These are phyloP conservation scores for Volvox africanus DNA, from an alignment of 139 green algal species.

Conservation along the genomic window DNA sequence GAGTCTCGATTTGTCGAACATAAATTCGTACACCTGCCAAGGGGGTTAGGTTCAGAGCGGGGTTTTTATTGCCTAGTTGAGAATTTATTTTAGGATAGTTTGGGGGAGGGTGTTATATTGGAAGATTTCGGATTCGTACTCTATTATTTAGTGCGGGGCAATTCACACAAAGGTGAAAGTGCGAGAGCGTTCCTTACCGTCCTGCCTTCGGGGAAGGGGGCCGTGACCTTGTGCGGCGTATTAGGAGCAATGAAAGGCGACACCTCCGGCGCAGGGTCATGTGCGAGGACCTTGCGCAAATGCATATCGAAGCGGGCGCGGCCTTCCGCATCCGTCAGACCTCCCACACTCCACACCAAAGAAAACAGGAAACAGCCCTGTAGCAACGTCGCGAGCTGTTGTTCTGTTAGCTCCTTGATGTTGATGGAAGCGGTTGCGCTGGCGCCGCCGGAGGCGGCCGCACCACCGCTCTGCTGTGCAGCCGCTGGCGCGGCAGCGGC, in stretches of 20 bases:
- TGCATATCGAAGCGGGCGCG: conserved; percentile 56
- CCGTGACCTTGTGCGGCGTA: conserved; percentile 54
- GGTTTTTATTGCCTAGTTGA: no score
- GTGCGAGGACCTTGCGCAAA: conserved; percentile 70
- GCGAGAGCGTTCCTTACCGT: conserved; percentile 36
- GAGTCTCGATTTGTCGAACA: conserved; percentile 71
- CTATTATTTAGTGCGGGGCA: no score
- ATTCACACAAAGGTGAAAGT: neutral
- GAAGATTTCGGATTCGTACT: no score
- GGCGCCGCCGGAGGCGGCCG: neutral
- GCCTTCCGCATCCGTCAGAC: conserved; percentile 72
- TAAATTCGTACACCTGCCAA: conserved; percentile 78
- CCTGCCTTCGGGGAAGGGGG: conserved; percentile 65
- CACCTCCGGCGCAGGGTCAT: conserved; percentile 65
- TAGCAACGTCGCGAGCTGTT: conserved; percentile 25
- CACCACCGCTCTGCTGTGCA: neutral
- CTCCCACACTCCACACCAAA: conserved; percentile 81
- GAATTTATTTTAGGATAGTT: no score
- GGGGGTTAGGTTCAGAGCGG: neutral
- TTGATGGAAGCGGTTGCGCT: neutral
- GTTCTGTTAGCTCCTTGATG: conserved; percentile 42
- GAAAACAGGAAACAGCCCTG: conserved; percentile 79
- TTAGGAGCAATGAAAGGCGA: conserved; percentile 43
- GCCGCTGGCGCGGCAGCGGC: neutral
- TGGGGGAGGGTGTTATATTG: no score